Percentiles rank a stretch among this genome's conserved stretches.
Conservation (phyloP, 495 filamentous ascomycete genomes). For the Podospora anserina region DNA sequence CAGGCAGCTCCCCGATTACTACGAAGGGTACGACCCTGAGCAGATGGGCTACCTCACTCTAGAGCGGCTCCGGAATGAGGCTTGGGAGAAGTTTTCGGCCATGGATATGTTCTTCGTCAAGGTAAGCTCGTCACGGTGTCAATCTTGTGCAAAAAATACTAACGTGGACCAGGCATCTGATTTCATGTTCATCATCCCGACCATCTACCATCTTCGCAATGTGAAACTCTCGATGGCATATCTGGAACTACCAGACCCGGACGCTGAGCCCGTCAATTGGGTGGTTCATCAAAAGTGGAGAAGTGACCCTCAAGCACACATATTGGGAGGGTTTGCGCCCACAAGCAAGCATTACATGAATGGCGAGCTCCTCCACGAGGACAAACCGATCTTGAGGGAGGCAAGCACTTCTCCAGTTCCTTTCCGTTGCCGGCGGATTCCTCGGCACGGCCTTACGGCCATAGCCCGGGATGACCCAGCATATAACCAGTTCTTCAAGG, state of each 20-base stretch:
- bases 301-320: conserved; percentile 46
- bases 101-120: conserved; percentile 74
- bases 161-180: conserved; percentile 56
- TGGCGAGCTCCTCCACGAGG: conserved; percentile 44
- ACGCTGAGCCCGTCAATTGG: conserved; percentile 37
- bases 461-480: conserved; percentile 47
- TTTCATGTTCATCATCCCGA: conserved; percentile 68
- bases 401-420: conserved; percentile 47
- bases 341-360: conserved; percentile 48
- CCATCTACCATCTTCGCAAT: conserved; percentile 64
- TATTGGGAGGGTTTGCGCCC: conserved; percentile 40
- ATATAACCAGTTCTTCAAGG: conserved; percentile 44
- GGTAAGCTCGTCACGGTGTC: conserved; percentile 39
- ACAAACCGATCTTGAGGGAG: conserved; percentile 32
- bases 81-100: conserved; percentile 48
- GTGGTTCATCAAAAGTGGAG: conserved; percentile 48
- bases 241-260: conserved; percentile 48
- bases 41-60: conserved; percentile 36
- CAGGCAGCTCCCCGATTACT: conserved; percentile 42
- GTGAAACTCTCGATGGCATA: conserved; percentile 55
- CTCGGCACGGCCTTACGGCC: conserved; percentile 43
- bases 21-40: conserved; percentile 40
- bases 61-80: conserved; percentile 42
- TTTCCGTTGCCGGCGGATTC: conserved; percentile 37
- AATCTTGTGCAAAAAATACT: not conserved